Conservation (phyloP, 768 basidiomycete genomes). For the Boletus eberwhitei region DNA sequence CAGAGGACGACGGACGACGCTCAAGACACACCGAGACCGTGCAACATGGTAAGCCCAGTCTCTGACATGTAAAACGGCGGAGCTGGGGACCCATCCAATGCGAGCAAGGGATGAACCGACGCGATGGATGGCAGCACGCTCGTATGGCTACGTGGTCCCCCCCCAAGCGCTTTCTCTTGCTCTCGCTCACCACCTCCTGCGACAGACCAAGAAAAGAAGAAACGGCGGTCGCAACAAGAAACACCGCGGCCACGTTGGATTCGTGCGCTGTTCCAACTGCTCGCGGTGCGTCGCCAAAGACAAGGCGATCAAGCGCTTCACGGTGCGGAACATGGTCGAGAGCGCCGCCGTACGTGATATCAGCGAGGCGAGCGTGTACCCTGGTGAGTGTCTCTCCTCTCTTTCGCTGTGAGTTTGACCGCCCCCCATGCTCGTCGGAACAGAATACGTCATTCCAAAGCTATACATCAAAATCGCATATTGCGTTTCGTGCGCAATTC, state of each 20-base stretch:
- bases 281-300: constrained; percentile 97
- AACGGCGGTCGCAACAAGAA: constrained; percentile 99
- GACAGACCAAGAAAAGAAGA: constrained; percentile 98
- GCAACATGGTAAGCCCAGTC: constrained; percentile 30
- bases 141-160: neutral
- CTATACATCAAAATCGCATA: constrained; percentile 98
- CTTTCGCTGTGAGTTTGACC: too few relatives aligned
- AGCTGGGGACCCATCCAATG: constrained; percentile 1
- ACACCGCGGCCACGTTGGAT: constrained; percentile 92
- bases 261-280: constrained; percentile 99
- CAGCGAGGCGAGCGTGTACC: constrained; percentile 92
- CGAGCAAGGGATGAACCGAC: neutral
- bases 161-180: neutral
- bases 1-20: constrained; percentile 16
- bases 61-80: neutral
- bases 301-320: constrained; percentile 99
- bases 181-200: neutral
- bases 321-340: constrained; percentile 99
- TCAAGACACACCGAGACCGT: constrained; percentile 21
- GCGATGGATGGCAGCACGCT: constrained; percentile 4
- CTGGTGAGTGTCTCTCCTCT: constrained; percentile 47
- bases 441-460: constrained; percentile 95
- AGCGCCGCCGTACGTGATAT: constrained; percentile 97
- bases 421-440: neutral
- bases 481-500: constrained; percentile 99